Evolutionary conservation across 129 eudicot genomes (phyloP).

Genomic region (Cynara cardunculus): DNA sequence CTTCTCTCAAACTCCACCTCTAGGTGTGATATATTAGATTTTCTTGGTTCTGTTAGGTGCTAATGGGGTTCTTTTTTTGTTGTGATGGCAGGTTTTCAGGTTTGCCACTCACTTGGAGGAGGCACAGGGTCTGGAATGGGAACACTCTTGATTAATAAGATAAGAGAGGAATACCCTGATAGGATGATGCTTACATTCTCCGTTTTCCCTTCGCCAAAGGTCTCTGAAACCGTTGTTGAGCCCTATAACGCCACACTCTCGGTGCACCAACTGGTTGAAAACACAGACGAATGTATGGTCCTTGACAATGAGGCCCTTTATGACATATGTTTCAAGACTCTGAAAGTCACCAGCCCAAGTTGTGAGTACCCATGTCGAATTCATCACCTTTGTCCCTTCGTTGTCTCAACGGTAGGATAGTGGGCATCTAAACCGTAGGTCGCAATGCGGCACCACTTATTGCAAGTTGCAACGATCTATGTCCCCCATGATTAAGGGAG

Average conservation of each 20-base stretch:
- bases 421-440: too few relatives aligned
- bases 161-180: conserved; percentile 51
- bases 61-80: neutral
- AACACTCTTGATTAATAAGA: conserved; percentile 48
- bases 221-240: conserved; percentile 53
- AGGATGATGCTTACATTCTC: conserved; percentile 58
- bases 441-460: too few relatives aligned
- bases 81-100: conserved; percentile 39
- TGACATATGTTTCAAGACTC: conserved; percentile 46
- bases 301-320: conserved; percentile 50
- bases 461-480: too few relatives aligned
- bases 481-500: too few relatives aligned
- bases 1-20: neutral
- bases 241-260: conserved; percentile 47
- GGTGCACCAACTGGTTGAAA: conserved; percentile 50
- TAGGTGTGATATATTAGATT: neutral
- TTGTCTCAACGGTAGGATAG: too few relatives aligned
- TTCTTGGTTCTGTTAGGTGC: neutral
- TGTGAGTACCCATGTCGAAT: conserved; percentile 23
- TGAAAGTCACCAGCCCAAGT: conserved; percentile 43
- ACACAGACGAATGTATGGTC: conserved; percentile 54
- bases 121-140: conserved; percentile 61
- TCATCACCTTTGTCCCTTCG: neutral
- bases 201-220: conserved; percentile 48
- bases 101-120: conserved; percentile 54